Evolutionary conservation across 2,329 filamentous ascomycete genomes (phyloP).

Genomic region (Cadophora gregata): DNA sequence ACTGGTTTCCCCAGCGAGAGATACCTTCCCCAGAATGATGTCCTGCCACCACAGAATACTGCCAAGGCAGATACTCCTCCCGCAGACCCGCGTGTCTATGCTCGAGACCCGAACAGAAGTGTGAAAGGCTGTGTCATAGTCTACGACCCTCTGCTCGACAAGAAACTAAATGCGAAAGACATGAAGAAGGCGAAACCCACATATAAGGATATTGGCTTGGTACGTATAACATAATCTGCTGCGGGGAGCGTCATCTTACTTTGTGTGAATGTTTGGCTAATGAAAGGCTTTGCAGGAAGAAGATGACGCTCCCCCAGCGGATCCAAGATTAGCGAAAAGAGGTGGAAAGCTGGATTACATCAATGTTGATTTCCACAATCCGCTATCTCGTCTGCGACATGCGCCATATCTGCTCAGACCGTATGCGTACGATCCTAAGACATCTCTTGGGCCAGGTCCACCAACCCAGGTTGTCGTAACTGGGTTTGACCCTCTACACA

Average conservation of each 20-base stretch:
- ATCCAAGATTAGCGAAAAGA: slow-evolving; percentile 77
- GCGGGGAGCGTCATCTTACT: slow-evolving; percentile 67
- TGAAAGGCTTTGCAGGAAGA: slow-evolving; percentile 70
- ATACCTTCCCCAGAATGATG: slow-evolving; percentile 39
- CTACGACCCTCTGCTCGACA: slow-evolving; percentile 58
- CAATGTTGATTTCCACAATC: slow-evolving; percentile 71
- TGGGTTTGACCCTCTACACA: slow-evolving; percentile 92
- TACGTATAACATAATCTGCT: slow-evolving; percentile 56
- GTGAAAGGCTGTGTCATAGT: slow-evolving; percentile 63
- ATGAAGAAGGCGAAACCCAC: slow-evolving; percentile 64
- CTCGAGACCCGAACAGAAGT: slow-evolving; percentile 61
- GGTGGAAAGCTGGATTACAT: slow-evolving; percentile 70
- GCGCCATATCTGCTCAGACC: slow-evolving; percentile 81
- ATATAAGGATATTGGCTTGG: slow-evolving; percentile 69
- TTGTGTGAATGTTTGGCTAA: slow-evolving; percentile 60
- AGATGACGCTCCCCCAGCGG: slow-evolving; percentile 78
- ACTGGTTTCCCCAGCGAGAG: slow-evolving; percentile 42
- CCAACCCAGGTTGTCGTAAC: slow-evolving; percentile 90
- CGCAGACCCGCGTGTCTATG: slow-evolving; percentile 48
- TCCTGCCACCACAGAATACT: slow-evolving; percentile 36
- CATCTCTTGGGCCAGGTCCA: slow-evolving; percentile 86
- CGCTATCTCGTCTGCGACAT: slow-evolving; percentile 72
- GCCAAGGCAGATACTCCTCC: slow-evolving; percentile 32
- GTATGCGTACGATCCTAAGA: slow-evolving; percentile 80
- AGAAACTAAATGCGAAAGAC: slow-evolving; percentile 52